These are phyloP conservation scores for Rosa chinensis DNA, from an alignment of 306 rosid species.

Conservation along the genomic window DNA sequence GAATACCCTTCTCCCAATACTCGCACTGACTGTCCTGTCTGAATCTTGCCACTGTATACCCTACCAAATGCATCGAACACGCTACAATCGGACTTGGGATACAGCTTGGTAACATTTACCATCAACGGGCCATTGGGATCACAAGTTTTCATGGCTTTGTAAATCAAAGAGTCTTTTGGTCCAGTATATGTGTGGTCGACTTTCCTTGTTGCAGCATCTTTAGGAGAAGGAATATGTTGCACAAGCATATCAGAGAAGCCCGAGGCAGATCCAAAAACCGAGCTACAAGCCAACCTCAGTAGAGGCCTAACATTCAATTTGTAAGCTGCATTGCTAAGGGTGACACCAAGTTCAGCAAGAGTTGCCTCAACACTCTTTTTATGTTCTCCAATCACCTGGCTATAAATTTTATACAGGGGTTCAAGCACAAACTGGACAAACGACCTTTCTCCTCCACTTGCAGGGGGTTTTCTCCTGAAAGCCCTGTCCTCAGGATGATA, in stretches of 20 bases:
- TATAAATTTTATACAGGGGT: constrained; percentile 88
- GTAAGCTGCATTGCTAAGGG: constrained; percentile 91
- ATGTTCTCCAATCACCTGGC: constrained; percentile 98
- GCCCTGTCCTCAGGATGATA: constrained; percentile 75
- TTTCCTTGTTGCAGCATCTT: constrained; percentile 74
- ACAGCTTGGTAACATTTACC: constrained; percentile 90
- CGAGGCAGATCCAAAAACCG: constrained; percentile 84
- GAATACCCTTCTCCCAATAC: constrained; percentile 98
- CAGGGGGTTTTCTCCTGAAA: constrained; percentile 86
- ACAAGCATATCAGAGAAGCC: constrained; percentile 98
- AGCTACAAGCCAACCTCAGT: constrained; percentile 93
- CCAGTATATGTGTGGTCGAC: constrained; percentile 89
- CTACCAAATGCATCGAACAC: constrained; percentile 99
- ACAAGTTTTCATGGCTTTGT: constrained; percentile 83
- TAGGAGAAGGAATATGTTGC: constrained; percentile 92
- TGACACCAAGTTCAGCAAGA: constrained; percentile 90
- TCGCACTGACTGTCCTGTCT: constrained; percentile 90
- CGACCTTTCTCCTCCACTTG: constrained; percentile 87
- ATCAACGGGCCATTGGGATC: constrained; percentile 84
- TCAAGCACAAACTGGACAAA: constrained; percentile 94
- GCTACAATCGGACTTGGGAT: constrained; percentile 97
- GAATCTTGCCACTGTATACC: constrained; percentile 90
- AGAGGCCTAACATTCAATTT: constrained; percentile 91
- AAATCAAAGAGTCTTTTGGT: constrained; percentile 78
- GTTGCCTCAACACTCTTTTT: constrained; percentile 98